These are phyloP conservation scores for Plectosphaerella plurivora DNA, from an alignment of 2,329 filamentous ascomycete species.

Conservation along the genomic window DNA sequence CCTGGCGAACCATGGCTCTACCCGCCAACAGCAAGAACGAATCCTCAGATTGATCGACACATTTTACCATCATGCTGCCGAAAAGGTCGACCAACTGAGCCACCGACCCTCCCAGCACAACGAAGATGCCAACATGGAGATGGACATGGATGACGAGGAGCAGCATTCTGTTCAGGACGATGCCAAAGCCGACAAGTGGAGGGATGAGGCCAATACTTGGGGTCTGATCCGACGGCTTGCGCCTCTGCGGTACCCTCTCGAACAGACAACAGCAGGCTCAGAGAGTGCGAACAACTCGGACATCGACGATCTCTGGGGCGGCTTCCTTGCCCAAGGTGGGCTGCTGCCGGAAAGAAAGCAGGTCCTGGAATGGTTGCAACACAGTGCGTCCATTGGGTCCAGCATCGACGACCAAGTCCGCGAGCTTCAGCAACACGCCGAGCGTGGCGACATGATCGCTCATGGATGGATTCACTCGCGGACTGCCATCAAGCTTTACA, in stretches of 20 bases:
- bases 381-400: slow-evolving; percentile 64
- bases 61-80: slow-evolving; percentile 55
- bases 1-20: slow-evolving; percentile 42
- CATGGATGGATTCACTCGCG: slow-evolving; percentile 93
- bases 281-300: slow-evolving; percentile 21
- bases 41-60: slow-evolving; percentile 64
- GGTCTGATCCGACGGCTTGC: slow-evolving; percentile 74
- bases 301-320: slow-evolving; percentile 52
- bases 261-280: not conserved
- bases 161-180: slow-evolving; percentile 18
- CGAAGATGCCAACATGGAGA: slow-evolving; percentile 51
- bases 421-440: slow-evolving; percentile 70
- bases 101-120: slow-evolving; percentile 29
- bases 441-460: slow-evolving; percentile 75
- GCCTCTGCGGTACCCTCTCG: slow-evolving; percentile 57
- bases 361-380: slow-evolving; percentile 82
- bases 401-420: slow-evolving; percentile 73
- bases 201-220: slow-evolving; percentile 88
- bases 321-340: not conserved
- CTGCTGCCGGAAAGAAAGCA: slow-evolving; percentile 70
- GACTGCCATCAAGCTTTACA: slow-evolving; percentile 83
- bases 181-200: slow-evolving; percentile 49
- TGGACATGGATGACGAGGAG: slow-evolving; percentile 50
- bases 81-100: slow-evolving; percentile 37
- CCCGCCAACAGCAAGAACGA: slow-evolving; percentile 55